A percentile compares a stretch with the other conserved stretches of the same genome.
These are phyloP conservation scores for Suhomyces taliae DNA, from an alignment of 1,139 yeast species.

Conservation along the genomic window DNA sequence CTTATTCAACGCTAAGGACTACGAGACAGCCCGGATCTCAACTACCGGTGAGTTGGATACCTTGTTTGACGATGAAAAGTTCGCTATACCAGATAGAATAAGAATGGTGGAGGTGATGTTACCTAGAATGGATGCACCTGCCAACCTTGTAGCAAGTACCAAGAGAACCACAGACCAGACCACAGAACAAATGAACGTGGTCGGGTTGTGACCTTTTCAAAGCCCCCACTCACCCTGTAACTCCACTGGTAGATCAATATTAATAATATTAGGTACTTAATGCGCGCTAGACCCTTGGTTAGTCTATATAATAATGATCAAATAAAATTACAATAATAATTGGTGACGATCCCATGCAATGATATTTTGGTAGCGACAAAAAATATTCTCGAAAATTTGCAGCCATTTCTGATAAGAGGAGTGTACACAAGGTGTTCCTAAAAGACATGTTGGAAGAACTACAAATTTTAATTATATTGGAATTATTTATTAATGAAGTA, in stretches of 20 bases:
- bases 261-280: not conserved
- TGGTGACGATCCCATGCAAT: too few relatives aligned
- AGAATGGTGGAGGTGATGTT: slow-evolving; percentile 39
- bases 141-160: slow-evolving; percentile 59
- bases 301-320: too few relatives aligned
- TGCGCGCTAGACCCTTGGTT: not conserved
- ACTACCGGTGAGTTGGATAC: slow-evolving; percentile 28
- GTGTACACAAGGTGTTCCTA: too few relatives aligned
- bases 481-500: not conserved
- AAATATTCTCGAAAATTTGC: too few relatives aligned
- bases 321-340: too few relatives aligned
- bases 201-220: not conserved
- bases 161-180: slow-evolving; percentile 41
- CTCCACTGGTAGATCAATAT: not conserved
- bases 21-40: slow-evolving; percentile 26
- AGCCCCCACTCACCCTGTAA: too few relatives aligned
- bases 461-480: not conserved
- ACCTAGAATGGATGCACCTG: slow-evolving; percentile 39
- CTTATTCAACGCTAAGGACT: slow-evolving; percentile 31
- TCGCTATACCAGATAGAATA: slow-evolving; percentile 31
- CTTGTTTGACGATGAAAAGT: slow-evolving; percentile 28
- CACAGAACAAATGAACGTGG: slow-evolving; percentile 60
- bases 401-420: too few relatives aligned
- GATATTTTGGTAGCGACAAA: too few relatives aligned
- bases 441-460: too few relatives aligned